phyloP scores from a whole-genome alignment of 768 basidiomycete genomes.

The Agrocybe praecox region DNA sequence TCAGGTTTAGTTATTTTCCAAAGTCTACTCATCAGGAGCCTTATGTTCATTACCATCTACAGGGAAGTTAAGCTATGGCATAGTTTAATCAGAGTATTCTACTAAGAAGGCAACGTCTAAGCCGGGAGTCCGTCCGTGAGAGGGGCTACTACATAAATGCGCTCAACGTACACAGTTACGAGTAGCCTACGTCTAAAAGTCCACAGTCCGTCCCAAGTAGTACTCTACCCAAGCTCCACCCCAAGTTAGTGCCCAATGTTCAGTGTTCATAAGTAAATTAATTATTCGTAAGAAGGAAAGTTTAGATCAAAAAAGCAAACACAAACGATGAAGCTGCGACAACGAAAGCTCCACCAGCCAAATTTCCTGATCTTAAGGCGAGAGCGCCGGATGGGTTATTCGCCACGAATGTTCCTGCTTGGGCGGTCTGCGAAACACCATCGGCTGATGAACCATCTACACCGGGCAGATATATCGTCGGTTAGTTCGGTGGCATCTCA shows the following conservation, averaged over 20 bases:
- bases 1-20: too few relatives aligned
- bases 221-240: too few relatives aligned
- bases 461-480: not conserved
- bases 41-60: too few relatives aligned
- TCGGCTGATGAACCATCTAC: slow-evolving; percentile 40
- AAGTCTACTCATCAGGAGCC: too few relatives aligned
- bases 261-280: not conserved
- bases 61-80: too few relatives aligned
- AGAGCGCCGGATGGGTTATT: slow-evolving; percentile 3
- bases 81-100: not conserved
- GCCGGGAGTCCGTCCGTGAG: not conserved
- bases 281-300: not conserved
- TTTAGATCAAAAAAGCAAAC: not conserved
- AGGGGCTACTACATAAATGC: not conserved
- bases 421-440: slow-evolving; percentile 35
- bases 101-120: not conserved
- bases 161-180: too few relatives aligned
- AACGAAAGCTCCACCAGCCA: slow-evolving; percentile 2
- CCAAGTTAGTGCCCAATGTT: not conserved
- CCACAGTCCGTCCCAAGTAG: not conserved
- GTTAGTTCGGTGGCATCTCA: not conserved
- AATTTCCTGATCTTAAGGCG: not conserved
- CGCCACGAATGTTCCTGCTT: slow-evolving; percentile 13
- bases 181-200: not conserved
- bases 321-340: not conserved